Evolutionary conservation across 2,329 filamentous ascomycete genomes (phyloP).

Genomic region (Knoxdaviesia proteae): DNA sequence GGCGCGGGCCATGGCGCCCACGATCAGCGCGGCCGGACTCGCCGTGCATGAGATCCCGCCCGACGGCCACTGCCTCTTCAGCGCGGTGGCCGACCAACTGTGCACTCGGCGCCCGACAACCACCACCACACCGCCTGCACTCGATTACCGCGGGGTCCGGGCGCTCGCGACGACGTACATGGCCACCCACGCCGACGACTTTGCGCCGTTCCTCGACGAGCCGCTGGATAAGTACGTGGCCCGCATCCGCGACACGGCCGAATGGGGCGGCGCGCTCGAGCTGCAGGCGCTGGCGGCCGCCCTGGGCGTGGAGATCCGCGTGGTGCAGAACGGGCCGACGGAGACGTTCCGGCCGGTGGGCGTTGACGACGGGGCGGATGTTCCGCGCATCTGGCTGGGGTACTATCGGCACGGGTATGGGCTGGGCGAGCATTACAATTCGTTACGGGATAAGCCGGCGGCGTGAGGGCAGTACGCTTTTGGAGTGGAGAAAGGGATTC

Average conservation of each 20-base stretch:
- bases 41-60: constrained; percentile 62
- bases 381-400: constrained; percentile 62
- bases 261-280: constrained; percentile 93
- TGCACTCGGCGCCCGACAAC: constrained; percentile 12
- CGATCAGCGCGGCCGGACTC: constrained; percentile 43
- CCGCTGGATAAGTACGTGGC: constrained; percentile 49
- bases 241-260: constrained; percentile 69
- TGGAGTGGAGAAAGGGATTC: background rate
- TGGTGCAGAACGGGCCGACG: constrained; percentile 66
- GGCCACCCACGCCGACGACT: constrained; percentile 51
- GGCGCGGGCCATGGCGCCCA: constrained; percentile 44
- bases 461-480: background rate
- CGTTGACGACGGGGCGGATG: constrained; percentile 20
- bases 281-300: constrained; percentile 62
- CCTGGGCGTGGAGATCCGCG: constrained; percentile 62
- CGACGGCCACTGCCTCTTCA: constrained; percentile 90
- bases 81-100: constrained; percentile 74
- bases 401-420: constrained; percentile 93
- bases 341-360: constrained; percentile 46
- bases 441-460: constrained; percentile 27
- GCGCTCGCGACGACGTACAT: constrained; percentile 62
- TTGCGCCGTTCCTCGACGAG: constrained; percentile 72
- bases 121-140: constrained; percentile 12
- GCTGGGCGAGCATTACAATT: constrained; percentile 94
- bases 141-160: constrained; percentile 45